A percentile compares a stretch with the other conserved stretches of the same genome.
Conservation (phyloP, 2,329 filamentous ascomycete genomes). For the Pseudocercospora eumusae region DNA sequence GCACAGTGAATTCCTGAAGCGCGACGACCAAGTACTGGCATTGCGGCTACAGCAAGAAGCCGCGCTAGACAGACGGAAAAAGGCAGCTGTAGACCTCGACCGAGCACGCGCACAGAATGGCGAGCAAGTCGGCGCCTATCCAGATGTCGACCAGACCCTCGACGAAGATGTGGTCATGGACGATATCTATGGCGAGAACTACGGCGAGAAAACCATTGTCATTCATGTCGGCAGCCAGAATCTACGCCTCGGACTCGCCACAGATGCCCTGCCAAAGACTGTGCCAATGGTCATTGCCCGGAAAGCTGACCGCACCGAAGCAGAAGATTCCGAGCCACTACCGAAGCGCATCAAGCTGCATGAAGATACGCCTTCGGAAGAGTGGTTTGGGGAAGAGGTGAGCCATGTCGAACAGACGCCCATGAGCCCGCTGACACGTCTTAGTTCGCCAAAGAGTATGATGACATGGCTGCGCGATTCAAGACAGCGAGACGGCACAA, state of each 20-base stretch:
- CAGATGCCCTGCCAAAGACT: constrained; percentile 89
- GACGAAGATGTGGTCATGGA: constrained; percentile 59
- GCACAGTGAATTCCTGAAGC: constrained; percentile 89
- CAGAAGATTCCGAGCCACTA: constrained; percentile 78
- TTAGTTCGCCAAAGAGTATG: constrained; percentile 66
- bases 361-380: constrained; percentile 66
- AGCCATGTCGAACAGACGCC: background rate
- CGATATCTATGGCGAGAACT: constrained; percentile 59
- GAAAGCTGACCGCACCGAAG: constrained; percentile 74
- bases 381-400: constrained; percentile 84
- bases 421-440: constrained; percentile 15
- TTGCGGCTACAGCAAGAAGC: constrained; percentile 87
- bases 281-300: constrained; percentile 90
- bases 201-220: constrained; percentile 88
- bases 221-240: constrained; percentile 97
- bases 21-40: constrained; percentile 92
- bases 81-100: constrained; percentile 84
- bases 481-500: constrained; percentile 89
- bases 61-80: constrained; percentile 77
- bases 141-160: constrained; percentile 41
- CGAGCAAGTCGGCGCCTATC: constrained; percentile 45
- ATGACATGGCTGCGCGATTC: constrained; percentile 79
- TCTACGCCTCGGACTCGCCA: constrained; percentile 89
- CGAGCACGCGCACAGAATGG: constrained; percentile 76
- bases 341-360: constrained; percentile 66